Percentiles rank a stretch among this genome's conserved stretches.
These are phyloP conservation scores for Cylindrodendrum hubeiense DNA, from an alignment of 2,329 filamentous ascomycete species.

Conservation along the genomic window DNA sequence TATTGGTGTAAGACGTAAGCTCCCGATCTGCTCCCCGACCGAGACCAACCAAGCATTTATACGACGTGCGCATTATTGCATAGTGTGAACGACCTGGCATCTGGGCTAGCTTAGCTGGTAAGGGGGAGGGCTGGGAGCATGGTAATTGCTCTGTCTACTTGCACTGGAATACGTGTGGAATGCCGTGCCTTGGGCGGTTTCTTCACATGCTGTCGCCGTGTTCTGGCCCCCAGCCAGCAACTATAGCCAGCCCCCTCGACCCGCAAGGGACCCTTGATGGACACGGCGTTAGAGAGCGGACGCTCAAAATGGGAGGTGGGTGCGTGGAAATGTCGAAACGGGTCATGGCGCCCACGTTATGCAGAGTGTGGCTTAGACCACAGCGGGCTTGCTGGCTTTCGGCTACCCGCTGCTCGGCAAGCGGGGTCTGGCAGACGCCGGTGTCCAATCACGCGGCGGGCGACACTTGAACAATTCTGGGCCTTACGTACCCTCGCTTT, in stretches of 20 bases:
- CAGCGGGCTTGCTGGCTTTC: slow-evolving; percentile 25
- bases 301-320: not conserved
- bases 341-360: slow-evolving; percentile 6
- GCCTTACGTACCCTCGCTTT: slow-evolving; percentile 10
- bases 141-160: not conserved
- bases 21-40: not conserved
- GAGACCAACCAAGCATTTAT: not conserved
- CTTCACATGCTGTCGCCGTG: not conserved
- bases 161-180: not conserved
- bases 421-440: slow-evolving; percentile 18
- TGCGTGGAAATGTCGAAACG: slow-evolving; percentile 3
- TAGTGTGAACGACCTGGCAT: not conserved
- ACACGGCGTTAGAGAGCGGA: not conserved
- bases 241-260: not conserved
- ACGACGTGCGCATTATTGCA: not conserved
- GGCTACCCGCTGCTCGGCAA: slow-evolving; percentile 34
- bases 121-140: not conserved
- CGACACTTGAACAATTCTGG: not conserved
- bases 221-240: not conserved
- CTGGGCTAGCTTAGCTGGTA: not conserved
- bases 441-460: slow-evolving; percentile 25
- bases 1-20: slow-evolving; percentile 16
- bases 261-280: not conserved
- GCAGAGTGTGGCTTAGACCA: slow-evolving; percentile 42
- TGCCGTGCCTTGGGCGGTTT: not conserved